phyloP scores from a whole-genome alignment of 768 basidiomycete genomes.

The Leccinellum rugosiceps region DNA sequence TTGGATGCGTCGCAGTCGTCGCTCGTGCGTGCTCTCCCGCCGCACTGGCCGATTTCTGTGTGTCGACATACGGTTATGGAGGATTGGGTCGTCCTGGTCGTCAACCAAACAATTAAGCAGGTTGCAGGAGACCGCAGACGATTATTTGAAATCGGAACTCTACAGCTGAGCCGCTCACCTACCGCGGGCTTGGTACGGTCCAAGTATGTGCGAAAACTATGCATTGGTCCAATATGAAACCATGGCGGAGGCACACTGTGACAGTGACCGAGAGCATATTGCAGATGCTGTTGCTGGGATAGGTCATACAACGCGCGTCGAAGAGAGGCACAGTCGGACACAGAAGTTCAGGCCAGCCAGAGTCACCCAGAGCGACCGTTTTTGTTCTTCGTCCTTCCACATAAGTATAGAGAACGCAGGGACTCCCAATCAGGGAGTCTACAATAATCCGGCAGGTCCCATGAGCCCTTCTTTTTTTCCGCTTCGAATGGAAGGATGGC shows the following conservation, averaged over 20 bases:
- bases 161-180: conserved; percentile 56
- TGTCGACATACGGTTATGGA: conserved; percentile 70
- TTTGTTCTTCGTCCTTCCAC: no score
- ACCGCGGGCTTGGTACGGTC: background rate
- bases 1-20: conserved; percentile 73
- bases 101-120: conserved; percentile 96
- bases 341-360: no score
- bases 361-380: no score
- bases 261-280: no score
- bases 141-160: conserved; percentile 70
- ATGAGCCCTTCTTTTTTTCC: no score
- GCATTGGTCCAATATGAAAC: conserved; percentile 97
- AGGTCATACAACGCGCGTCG: no score
- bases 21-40: background rate
- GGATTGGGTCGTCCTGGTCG: conserved; percentile 97
- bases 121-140: conserved; percentile 92
- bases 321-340: no score
- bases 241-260: conserved; percentile 78
- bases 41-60: conserved; percentile 6
- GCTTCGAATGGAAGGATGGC: background rate
- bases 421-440: no score
- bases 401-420: no score
- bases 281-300: no score
- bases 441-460: no score
- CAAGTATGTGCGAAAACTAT: conserved; percentile 63